Evolutionary conservation across 768 basidiomycete genomes (phyloP).

Genomic region (Hericium coralloides): DNA sequence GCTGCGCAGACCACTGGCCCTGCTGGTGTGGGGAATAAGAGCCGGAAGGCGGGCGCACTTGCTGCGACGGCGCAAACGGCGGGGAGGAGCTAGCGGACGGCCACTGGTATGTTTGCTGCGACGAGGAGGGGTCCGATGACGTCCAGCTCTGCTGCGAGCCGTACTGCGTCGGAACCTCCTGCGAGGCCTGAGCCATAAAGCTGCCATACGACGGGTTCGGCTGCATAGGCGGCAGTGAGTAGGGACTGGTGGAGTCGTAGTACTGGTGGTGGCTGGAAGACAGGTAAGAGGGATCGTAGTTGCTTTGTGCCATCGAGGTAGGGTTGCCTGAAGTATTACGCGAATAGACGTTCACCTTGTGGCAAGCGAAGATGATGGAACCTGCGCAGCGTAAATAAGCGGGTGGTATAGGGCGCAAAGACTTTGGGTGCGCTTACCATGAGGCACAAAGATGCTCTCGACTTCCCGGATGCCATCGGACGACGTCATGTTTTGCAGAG

Average conservation of each 20-base stretch:
- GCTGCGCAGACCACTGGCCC: slow-evolving; percentile 35
- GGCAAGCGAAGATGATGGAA: slow-evolving; percentile 65
- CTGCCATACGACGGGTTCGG: slow-evolving; percentile 14
- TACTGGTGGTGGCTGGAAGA: slow-evolving; percentile 18
- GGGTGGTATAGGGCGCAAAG: slow-evolving; percentile 7
- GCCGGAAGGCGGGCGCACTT: slow-evolving; percentile 21
- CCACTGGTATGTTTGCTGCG: slow-evolving; percentile 24
- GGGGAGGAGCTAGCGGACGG: slow-evolving; percentile 6
- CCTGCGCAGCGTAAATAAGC: slow-evolving; percentile 28
- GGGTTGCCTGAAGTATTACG: slow-evolving; percentile 14
- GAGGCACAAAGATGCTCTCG: slow-evolving; percentile 85
- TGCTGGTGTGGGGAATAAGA: slow-evolving; percentile 21
- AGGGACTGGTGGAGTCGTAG: slow-evolving; percentile 18
- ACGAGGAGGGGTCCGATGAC: slow-evolving; percentile 22
- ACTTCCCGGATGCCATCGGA: slow-evolving; percentile 54
- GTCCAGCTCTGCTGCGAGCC: slow-evolving; percentile 12
- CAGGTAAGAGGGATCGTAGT: slow-evolving; percentile 19
- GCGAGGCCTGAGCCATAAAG: slow-evolving; percentile 9
- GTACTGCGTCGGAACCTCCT: slow-evolving; percentile 9
- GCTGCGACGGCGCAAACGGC: slow-evolving; percentile 18
- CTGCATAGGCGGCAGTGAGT: slow-evolving; percentile 19
- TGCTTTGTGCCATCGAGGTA: slow-evolving; percentile 10
- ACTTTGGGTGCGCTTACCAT: slow-evolving; percentile 44
- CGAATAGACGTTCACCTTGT: slow-evolving; percentile 43
- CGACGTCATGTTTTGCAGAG: slow-evolving; percentile 46